phyloP scores from a whole-genome alignment of 306 rosid genomes.

The Trifolium fragiferum region DNA sequence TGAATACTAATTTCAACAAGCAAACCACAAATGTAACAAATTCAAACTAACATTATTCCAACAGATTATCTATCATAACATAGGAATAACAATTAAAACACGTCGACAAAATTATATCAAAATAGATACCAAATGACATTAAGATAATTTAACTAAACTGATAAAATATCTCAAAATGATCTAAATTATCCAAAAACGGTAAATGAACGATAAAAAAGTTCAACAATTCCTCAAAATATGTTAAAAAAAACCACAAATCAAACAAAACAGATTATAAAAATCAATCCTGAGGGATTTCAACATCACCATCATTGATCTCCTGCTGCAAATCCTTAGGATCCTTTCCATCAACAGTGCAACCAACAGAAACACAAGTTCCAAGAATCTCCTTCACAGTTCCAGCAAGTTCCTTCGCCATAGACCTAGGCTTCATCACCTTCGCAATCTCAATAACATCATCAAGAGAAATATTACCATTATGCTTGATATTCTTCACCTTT shows the following conservation, averaged over 20 bases:
- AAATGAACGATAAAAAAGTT: constrained; percentile 36
- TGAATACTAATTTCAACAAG: too few relatives aligned
- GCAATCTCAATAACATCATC: constrained; percentile 97
- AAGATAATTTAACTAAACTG: constrained; percentile 24
- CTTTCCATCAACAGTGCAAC: constrained; percentile 87
- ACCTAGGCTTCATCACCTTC: constrained; percentile 68
- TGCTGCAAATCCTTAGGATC: constrained; percentile 89
- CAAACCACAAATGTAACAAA: too few relatives aligned
- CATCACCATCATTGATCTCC: constrained; percentile 78
- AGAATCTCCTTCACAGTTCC: constrained; percentile 86
- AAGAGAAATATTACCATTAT: constrained; percentile 74
- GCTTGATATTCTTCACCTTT: constrained; percentile 83
- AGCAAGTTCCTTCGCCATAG: constrained; percentile 83
- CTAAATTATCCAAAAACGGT: constrained; percentile 52
- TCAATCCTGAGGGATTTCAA: constrained; percentile 83
- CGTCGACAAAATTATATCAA: constrained; percentile 17
- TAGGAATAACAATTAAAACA: neutral
- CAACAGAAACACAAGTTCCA: constrained; percentile 88
- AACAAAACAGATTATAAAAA: constrained; percentile 15
- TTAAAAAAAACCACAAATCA: constrained; percentile 39
- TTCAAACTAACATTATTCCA: neutral
- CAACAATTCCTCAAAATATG: constrained; percentile 37
- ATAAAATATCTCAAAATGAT: constrained; percentile 36
- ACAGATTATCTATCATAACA: neutral
- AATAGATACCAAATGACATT: constrained; percentile 8